These are phyloP conservation scores for Viola odorata DNA, from an alignment of 345 rosid genomes.

Conservation along the genomic window DNA sequence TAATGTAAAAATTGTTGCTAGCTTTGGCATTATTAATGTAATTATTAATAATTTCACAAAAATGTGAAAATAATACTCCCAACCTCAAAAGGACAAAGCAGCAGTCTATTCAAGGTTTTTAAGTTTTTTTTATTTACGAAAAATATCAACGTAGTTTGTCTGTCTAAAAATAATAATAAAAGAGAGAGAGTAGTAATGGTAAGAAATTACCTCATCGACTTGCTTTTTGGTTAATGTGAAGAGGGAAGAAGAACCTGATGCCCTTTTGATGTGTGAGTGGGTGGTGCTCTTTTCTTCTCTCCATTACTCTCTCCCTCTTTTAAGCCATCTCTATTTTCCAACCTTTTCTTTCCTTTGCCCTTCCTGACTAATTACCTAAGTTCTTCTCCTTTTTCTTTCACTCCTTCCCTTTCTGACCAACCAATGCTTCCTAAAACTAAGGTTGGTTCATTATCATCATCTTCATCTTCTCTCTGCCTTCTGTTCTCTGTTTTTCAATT, in stretches of 20 bases:
- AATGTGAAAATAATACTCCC: too few species aligned
- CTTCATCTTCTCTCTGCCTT: not conserved
- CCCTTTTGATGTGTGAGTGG: constrained; percentile 65
- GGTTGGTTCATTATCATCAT: constrained; percentile 13
- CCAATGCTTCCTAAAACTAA: not conserved
- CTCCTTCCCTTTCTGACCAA: not conserved
- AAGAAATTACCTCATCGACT: too few species aligned
- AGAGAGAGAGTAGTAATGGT: too few species aligned
- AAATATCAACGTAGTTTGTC: too few species aligned
- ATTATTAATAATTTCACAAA: too few species aligned
- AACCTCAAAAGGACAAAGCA: too few species aligned
- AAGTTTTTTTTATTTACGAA: too few species aligned
- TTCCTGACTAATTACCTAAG: not conserved
- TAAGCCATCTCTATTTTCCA: not conserved
- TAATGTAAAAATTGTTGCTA: too few species aligned
- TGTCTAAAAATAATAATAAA: too few species aligned
- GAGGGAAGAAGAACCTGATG: constrained; percentile 46
- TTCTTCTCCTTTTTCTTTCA: constrained; percentile 6
- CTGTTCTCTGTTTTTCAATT: not conserved
- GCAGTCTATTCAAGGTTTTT: too few species aligned
- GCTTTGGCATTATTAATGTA: too few species aligned
- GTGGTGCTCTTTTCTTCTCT: constrained; percentile 40
- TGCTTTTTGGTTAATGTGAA: constrained; percentile 30
- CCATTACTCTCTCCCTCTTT: not conserved
- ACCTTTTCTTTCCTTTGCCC: not conserved